phyloP scores from a whole-genome alignment of 139 green algal species.

The Auxenochlorella pyrenoidosa region DNA sequence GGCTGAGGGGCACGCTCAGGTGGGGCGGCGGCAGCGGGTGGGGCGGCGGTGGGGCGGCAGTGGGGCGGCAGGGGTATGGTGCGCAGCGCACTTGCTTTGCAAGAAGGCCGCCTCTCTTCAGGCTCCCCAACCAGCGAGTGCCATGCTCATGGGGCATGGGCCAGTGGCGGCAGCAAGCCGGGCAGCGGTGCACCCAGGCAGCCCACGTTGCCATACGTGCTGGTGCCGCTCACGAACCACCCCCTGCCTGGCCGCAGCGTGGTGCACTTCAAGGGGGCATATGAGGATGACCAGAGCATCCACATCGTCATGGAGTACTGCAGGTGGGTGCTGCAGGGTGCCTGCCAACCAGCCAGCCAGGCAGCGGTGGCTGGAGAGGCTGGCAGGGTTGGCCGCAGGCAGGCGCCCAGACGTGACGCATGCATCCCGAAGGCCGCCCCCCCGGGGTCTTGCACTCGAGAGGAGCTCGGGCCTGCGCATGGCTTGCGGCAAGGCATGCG shows the following conservation, averaged over 20 bases:
- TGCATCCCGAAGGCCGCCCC: too few relatives aligned
- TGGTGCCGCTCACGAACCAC: neutral
- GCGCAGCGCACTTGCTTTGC: too few relatives aligned
- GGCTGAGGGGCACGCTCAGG: slow-evolving; percentile 78
- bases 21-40: neutral
- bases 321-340: slow-evolving; percentile 13
- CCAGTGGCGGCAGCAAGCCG: neutral
- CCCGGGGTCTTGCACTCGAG: too few relatives aligned
- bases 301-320: slow-evolving; percentile 94
- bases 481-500: neutral
- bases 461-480: too few relatives aligned
- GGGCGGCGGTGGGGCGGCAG: too few relatives aligned
- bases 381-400: neutral
- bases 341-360: neutral
- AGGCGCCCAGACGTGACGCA: too few relatives aligned
- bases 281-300: slow-evolving; percentile 79
- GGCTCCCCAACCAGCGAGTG: too few relatives aligned
- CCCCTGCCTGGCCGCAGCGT: slow-evolving; percentile 39
- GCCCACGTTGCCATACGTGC: neutral
- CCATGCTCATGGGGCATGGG: too few relatives aligned
- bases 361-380: neutral
- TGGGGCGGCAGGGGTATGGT: too few relatives aligned
- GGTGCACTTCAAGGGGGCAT: slow-evolving; percentile 72
- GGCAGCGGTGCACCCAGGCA: neutral
- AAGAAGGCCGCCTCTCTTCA: too few relatives aligned